Base-by-base conservation (phyloP, 768 basidiomycete genomes). In the Fomitopsis pulvina region DNA sequence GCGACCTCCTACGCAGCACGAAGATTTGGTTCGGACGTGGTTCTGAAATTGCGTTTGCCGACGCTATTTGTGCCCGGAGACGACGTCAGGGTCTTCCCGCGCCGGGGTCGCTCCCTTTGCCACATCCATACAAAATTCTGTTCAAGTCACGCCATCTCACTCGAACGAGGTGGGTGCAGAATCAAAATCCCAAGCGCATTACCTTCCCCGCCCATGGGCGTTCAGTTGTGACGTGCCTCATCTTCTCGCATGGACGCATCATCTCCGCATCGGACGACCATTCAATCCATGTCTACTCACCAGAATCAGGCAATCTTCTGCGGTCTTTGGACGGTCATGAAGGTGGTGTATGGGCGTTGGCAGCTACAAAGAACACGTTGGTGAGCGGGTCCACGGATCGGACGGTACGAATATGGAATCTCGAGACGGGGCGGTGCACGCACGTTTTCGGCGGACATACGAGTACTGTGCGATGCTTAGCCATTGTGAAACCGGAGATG, bases 231-330 rank as follows among this genome's bases (percentile, higher is more conserved):
- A 99, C 95, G 37, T 96, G 93, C 65, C 81, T 97, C 41, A 80
- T 97, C 59, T 91, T 99, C 71, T 96, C 95, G 44, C 82, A 83
- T 52, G 88, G 89, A 26, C 91, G 94, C 53, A 92, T 99, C 68
- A 92, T 99, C 60, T 93, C 91, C 10, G 94, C 95, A 10, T 95
- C 92, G 0, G 95, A 99, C 66, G 94, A 97, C 67, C 92, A 97
- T 59, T 89, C 92, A 3, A 96, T 98, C 61, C 90, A 94, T 61
- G 83, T 99, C 41, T 97, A 95, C 65, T 87, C 85, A 21, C 93
- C 91, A n/a, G 65, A 77, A 24, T 88, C 85, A 0, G 95, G 95
- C 11, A 75, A 80, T 30, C 76, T 89, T 20, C 66, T 85, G 4
- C 81, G 78, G 37, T 79, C 84, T 1, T 75, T 98, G 38, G 77